phyloP scores from a whole-genome alignment of 2,329 filamentous ascomycete species.

The Neofusicoccum parvum region DNA sequence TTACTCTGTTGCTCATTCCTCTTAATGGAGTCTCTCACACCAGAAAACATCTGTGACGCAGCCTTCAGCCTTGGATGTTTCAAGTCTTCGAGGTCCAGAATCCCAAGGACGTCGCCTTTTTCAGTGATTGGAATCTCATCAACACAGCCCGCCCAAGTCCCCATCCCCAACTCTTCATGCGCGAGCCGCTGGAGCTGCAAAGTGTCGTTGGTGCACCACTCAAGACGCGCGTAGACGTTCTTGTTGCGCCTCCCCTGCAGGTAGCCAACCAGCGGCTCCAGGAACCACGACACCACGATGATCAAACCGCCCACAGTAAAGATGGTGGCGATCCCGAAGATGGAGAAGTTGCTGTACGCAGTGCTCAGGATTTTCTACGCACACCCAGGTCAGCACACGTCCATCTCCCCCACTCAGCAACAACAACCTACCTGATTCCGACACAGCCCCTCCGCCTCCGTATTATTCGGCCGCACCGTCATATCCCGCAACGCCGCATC shows the following conservation, averaged over 20 bases:
- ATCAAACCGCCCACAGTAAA: conserved; percentile 27
- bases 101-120: background rate
- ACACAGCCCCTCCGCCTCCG: background rate
- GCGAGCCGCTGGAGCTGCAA: conserved; percentile 22
- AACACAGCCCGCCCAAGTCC: conserved; percentile 19
- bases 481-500: background rate
- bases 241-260: background rate
- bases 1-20: no score
- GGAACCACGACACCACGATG: conserved; percentile 23
- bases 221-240: conserved; percentile 1
- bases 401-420: no score
- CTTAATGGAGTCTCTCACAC: no score
- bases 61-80: background rate
- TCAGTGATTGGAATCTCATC: background rate
- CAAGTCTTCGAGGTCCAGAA: conserved; percentile 2
- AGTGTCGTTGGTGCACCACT: conserved; percentile 21
- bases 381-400: background rate
- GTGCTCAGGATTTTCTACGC: conserved; percentile 24
- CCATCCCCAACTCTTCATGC: conserved; percentile 17
- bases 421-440: background rate
- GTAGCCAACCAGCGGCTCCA: conserved; percentile 1
- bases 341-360: conserved; percentile 26
- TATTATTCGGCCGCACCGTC: background rate
- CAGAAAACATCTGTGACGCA: background rate
- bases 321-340: conserved; percentile 30